Conservation (phyloP, 2,329 filamentous ascomycete genomes). For the Microcyclosporella mali region DNA sequence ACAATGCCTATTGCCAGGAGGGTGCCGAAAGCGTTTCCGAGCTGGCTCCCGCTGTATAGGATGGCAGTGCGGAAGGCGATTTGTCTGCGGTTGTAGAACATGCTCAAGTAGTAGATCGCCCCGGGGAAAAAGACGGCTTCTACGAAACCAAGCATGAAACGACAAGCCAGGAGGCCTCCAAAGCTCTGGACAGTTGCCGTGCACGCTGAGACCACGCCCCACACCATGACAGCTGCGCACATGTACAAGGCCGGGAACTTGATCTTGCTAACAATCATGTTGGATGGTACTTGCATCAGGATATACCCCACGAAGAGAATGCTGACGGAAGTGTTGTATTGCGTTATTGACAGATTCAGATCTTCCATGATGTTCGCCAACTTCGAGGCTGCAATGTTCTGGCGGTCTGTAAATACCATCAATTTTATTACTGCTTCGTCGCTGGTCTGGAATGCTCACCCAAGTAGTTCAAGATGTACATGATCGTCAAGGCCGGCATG, state of each 20-base stretch:
- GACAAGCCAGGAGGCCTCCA: constrained; percentile 30
- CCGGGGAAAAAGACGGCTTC: constrained; percentile 35
- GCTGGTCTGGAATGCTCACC: constrained; percentile 1
- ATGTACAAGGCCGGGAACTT: constrained; percentile 39
- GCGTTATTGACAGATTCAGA: constrained; percentile 12
- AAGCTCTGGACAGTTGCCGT: constrained; percentile 35
- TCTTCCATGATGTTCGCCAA: constrained; percentile 21
- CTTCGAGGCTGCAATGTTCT: constrained; percentile 22
- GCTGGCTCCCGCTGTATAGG: constrained; percentile 33
- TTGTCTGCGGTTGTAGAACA: constrained; percentile 39
- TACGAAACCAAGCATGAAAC: constrained; percentile 34
- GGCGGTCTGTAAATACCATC: constrained; percentile 11
- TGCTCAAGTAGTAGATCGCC: constrained; percentile 38
- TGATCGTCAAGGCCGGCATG: constrained; percentile 22
- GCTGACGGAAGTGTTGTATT: constrained; percentile 22
- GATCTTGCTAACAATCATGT: constrained; percentile 43
- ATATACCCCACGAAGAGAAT: constrained; percentile 30
- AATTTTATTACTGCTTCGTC: neutral
- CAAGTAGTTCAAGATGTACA: constrained; percentile 26
- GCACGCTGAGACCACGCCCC: constrained; percentile 30
- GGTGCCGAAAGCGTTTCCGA: constrained; percentile 27
- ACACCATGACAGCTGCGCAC: constrained; percentile 29
- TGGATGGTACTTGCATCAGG: constrained; percentile 37
- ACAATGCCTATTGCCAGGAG: constrained; percentile 20
- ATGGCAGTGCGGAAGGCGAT: constrained; percentile 35